Evolutionary conservation across 1,284 basidiomycete species (phyloP), one percentile per base, ranked within the genome.

Genomic region (Papiliotrema nemorosa): DNA sequence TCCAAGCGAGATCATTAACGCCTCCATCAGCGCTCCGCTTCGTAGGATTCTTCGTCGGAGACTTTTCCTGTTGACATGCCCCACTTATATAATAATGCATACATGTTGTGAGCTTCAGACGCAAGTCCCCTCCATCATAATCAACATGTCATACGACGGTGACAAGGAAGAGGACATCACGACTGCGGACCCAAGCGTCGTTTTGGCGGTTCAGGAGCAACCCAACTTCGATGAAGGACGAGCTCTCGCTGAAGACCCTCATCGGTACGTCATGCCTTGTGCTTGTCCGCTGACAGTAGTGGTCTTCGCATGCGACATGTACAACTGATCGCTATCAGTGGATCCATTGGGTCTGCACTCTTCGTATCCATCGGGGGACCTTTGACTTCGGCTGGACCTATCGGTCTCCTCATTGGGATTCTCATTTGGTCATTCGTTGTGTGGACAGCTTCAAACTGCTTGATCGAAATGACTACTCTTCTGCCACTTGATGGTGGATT

Each of bases 381-480:
- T 12, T 49, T 66, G 21, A 58, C 57, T 18, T 36, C 39, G n/a
- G 58, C 47, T 14, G 64, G 64, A 5, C 64, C 64, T 1, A 47
- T 66, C 5, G 57, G 58, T 10, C 47, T 66, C 6, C 31, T 66
- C 0, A 53, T 64, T 27, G 64, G 64, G 26, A 44, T 62, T 36
- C 16, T 37, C 16, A 21, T 60, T 16, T 62, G 60, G 56, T 49
- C 52, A 2, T 46, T 51, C 4, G 58, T 63, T 31, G 48, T 54
- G 7, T 52, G 42, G 47, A 49, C 53, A 3, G 50, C 53, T 3
- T 45, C 55, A 33, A 59, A 66, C 43, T 62, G 57, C 41, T 45
- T 64, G 14, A 54, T 60, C 20, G 62, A 67, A 41, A 59, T 61
- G 45, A 52, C 51, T 22, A 58, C 59, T 5, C 52, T 63, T 4